These are phyloP conservation scores for Nakazawaea laoshanensis DNA, from an alignment of 805 yeast genomes.

Conservation along the genomic window DNA sequence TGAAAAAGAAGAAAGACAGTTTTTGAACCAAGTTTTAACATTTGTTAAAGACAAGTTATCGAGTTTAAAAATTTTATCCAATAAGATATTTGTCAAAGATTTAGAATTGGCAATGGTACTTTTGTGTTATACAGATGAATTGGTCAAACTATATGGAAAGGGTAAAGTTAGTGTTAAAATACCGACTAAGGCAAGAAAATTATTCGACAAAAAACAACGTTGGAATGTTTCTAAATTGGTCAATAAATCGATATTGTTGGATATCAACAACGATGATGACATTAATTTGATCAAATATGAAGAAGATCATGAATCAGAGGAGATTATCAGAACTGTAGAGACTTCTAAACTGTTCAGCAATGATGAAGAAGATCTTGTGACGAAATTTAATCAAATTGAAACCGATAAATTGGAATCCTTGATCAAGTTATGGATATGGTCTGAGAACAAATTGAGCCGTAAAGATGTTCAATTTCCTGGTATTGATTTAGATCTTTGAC, in stretches of 20 bases:
- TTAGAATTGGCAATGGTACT: conserved; percentile 81
- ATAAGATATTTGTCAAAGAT: conserved; percentile 54
- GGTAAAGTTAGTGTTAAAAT: conserved; percentile 23
- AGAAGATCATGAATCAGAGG: neutral
- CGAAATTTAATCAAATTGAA: conserved; percentile 14
- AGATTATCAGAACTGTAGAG: neutral
- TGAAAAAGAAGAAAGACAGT: conserved; percentile 31
- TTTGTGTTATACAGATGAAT: conserved; percentile 38
- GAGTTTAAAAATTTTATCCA: conserved; percentile 23
- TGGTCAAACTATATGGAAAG: conserved; percentile 9
- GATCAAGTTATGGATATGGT: conserved; percentile 20
- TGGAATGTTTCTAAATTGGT: conserved; percentile 61
- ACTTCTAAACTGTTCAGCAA: conserved; percentile 10
- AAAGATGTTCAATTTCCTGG: conserved; percentile 6
- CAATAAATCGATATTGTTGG: conserved; percentile 52
- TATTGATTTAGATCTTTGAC: conserved; percentile 5
- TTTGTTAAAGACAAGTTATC: conserved; percentile 50
- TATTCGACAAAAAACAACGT: conserved; percentile 55
- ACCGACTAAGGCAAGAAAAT: conserved; percentile 44
- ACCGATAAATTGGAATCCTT: conserved; percentile 17
- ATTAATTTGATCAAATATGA: conserved; percentile 11
- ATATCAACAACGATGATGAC: conserved; percentile 18
- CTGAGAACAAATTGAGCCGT: conserved; percentile 6
- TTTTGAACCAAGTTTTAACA: conserved; percentile 42
- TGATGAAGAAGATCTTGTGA: conserved; percentile 12